phyloP scores from a whole-genome alignment of 495 filamentous ascomycete species.

The Penicillium manginii region DNA sequence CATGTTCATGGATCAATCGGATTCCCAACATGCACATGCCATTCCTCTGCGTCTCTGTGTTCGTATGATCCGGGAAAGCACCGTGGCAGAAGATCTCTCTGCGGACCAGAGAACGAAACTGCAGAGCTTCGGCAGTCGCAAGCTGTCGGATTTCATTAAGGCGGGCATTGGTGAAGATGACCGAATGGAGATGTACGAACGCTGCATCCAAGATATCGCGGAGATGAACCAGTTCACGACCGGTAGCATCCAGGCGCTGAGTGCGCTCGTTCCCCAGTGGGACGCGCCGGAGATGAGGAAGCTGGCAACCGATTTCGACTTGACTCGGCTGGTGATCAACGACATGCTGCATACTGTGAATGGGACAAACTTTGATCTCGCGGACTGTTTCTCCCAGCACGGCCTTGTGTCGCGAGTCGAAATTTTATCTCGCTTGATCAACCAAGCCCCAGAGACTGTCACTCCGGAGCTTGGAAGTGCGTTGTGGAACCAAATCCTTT shows the following conservation, averaged over 20 bases:
- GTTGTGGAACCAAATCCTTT: constrained; percentile 71
- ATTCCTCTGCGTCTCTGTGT: constrained; percentile 58
- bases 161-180: constrained; percentile 53
- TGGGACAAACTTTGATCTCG: constrained; percentile 39
- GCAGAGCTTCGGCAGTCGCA: constrained; percentile 62
- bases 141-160: constrained; percentile 55
- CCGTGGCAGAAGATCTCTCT: constrained; percentile 39
- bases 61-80: constrained; percentile 69
- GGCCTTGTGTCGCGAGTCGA: constrained; percentile 57
- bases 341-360: constrained; percentile 55
- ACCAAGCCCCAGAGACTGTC: constrained; percentile 62
- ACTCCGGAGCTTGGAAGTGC: constrained; percentile 59
- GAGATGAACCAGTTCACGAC: constrained; percentile 56
- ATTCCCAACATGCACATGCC: constrained; percentile 33
- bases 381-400: constrained; percentile 38
- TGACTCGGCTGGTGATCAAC: constrained; percentile 53
- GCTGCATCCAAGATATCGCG: constrained; percentile 62
- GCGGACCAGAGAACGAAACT: constrained; percentile 44
- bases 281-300: constrained; percentile 53
- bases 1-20: constrained; percentile 11
- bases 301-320: constrained; percentile 56
- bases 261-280: constrained; percentile 54
- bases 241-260: constrained; percentile 75
- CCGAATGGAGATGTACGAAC: constrained; percentile 57
- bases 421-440: constrained; percentile 60